These are phyloP conservation scores for Tetracentron sinense DNA, from an alignment of 164 flowering plant genomes.

Conservation along the genomic window DNA sequence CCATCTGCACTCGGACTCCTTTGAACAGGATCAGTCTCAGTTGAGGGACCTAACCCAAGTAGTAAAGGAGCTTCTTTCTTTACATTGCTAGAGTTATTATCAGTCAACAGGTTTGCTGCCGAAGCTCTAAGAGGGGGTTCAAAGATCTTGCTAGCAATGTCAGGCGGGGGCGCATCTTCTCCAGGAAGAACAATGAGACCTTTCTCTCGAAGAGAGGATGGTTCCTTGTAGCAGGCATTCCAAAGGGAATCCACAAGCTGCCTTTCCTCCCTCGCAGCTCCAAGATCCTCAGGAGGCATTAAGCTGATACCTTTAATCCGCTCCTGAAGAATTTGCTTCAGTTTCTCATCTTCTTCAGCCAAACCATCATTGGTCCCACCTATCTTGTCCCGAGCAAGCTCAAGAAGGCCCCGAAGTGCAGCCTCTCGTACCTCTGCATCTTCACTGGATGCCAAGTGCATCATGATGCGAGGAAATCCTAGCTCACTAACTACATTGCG, in stretches of 20 bases:
- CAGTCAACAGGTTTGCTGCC: slow-evolving; percentile 34
- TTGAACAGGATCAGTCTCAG: slow-evolving; percentile 10
- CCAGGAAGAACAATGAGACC: slow-evolving; percentile 79
- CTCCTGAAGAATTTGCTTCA: slow-evolving; percentile 69
- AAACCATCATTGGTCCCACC: slow-evolving; percentile 17
- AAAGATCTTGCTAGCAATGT: slow-evolving; percentile 72
- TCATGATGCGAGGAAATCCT: slow-evolving; percentile 78
- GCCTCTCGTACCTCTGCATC: slow-evolving; percentile 86
- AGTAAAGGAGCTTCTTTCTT: slow-evolving; percentile 56
- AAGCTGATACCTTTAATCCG: slow-evolving; percentile 61
- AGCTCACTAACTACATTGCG: slow-evolving; percentile 51
- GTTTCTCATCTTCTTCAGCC: slow-evolving; percentile 45
- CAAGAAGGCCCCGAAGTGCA: slow-evolving; percentile 76
- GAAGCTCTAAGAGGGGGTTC: slow-evolving; percentile 77
- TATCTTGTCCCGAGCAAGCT: slow-evolving; percentile 47
- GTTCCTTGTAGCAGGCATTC: slow-evolving; percentile 70
- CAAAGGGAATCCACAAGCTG: slow-evolving; percentile 85
- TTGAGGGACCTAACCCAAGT: slow-evolving; percentile 43
- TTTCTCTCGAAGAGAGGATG: slow-evolving; percentile 71
- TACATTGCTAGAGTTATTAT: slow-evolving; percentile 20
- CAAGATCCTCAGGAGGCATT: slow-evolving; percentile 76
- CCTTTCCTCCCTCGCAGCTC: slow-evolving; percentile 85
- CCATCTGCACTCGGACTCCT: slow-evolving; percentile 6
- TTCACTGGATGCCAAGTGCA: slow-evolving; percentile 81
- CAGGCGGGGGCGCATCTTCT: slow-evolving; percentile 81